Base-by-base conservation (phyloP, 768 basidiomycete genomes). In the Lentinus tigrinus region DNA sequence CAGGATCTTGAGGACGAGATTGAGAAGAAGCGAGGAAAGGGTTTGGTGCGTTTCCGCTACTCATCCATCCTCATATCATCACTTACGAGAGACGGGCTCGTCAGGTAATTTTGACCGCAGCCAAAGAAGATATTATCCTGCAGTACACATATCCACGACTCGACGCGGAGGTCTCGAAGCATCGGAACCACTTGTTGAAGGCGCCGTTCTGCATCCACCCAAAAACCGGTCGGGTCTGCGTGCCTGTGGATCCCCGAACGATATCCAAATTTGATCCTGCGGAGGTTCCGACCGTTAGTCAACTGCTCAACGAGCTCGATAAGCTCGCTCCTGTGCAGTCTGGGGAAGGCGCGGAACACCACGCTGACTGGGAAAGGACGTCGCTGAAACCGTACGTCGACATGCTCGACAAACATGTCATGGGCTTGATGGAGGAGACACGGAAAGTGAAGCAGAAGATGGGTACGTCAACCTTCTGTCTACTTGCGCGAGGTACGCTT, bases 161-260 rank as follows among this genome's bases (percentile, higher is more conserved):
- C 53, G 97, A 99, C 72, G 91, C 91, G 14, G 97, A 99, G 72
- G 97, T 99, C 27, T 95, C 95, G 3, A 96, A 98, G 68, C 93
- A 95, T 69, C 83, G 95, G 49, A 98, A 99, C 75, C 97, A 99
- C 77, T 81, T 99, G 76, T 83, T 99, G 53, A 99, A 99, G 74
- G 89, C 93, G 21, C 97, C 97, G 0, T 99, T 99, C 73, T 97
- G 95, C 69, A 78, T 98, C 0, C 97, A 99, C 72, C 97, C 97
- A 0, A 92, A 92, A 62, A 99, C 97, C 2, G 97, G 96, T 1
- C 85, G 94, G 28, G 85, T 99, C 9, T 99, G 96, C 70, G 92
- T 99, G 2, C 97, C 96, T 1, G 79, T 98, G 17, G 89, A 96
- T 67, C 89, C 94, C 3, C 74, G 74, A 34, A 70, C 74, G 31